phyloP scores from a whole-genome alignment of 2,329 filamentous ascomycete genomes.

The Neobulgaria alba region DNA sequence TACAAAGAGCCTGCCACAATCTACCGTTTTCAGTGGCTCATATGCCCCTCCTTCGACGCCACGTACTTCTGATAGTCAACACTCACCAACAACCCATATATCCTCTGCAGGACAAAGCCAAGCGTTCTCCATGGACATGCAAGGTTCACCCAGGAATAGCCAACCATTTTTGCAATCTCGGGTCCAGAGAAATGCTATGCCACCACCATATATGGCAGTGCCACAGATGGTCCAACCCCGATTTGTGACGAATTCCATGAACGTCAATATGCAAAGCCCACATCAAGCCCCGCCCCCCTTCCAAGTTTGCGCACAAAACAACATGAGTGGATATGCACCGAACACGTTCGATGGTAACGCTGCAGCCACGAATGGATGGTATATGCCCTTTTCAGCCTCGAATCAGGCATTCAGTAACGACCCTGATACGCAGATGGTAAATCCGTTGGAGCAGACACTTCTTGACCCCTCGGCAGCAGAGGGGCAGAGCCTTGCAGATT shows the following conservation, averaged over 20 bases:
- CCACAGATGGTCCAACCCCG: neutral
- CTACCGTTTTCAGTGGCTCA: neutral
- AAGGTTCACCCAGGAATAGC: neutral
- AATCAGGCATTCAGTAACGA: neutral
- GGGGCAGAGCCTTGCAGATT: neutral
- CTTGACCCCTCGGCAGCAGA: neutral
- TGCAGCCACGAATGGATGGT: neutral
- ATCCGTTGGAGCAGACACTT: neutral
- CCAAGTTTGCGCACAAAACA: neutral
- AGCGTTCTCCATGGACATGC: neutral
- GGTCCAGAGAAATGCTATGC: neutral
- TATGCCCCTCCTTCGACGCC: neutral
- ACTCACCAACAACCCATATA: neutral
- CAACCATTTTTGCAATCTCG: neutral
- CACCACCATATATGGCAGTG: neutral
- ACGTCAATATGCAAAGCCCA: neutral
- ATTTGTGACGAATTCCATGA: neutral
- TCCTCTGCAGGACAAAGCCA: neutral
- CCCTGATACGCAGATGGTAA: neutral
- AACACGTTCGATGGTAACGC: neutral
- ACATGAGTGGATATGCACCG: neutral
- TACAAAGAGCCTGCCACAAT: neutral
- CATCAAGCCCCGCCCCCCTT: neutral
- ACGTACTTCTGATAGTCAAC: neutral
- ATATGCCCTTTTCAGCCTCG: neutral